Base-by-base conservation (phyloP, 1,284 basidiomycete species). In the Volvariella volvacea region DNA sequence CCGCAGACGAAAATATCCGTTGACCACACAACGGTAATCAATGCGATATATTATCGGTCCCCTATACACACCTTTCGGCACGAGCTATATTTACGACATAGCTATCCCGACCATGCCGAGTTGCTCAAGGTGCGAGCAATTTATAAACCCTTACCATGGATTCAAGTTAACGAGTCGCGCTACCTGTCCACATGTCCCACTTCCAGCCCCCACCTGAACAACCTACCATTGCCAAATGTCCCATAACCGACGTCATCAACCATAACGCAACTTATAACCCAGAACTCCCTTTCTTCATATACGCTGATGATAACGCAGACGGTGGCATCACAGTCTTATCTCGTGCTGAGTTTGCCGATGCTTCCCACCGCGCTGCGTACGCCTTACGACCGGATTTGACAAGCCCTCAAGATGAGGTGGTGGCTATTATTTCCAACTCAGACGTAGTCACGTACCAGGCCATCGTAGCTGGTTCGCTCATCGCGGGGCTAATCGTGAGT, bases 361-460 rank as follows among this genome's bases (percentile, higher is more conserved):
- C 63, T 2, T 50, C 51, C 17, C 63, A 64, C 17, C 55, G 62
- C 1, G 42, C 56, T 17, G 64, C 63, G 0, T 55, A 55, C 22
- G 45, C 51, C 4, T 8, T 65, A n/a, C 55, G 57, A 4, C 59
- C 57, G 1, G 30, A 44, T n/a, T 40, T 50, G 1, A 17, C 45
- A 4, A 52, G 53, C 1, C 19, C 41, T 0, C 52, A 57, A 8
- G 50, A 52, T 2, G 39, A 42, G 2, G 48, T 64, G 1, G 41
- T 68, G 4, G 59, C 45, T 0, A 43, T 65, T 17, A 52, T 67
- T 4, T 58, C 53, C 1, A 52, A 55, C 7, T 48, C 50, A 2
- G 65, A 68, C 37, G 55, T 56, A 3, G 42, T 66, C 6, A 51
- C 63, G 12, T 64, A 64, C 40, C 59, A 65, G 3, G 52, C 63